Conservation (phyloP, 768 basidiomycete species). For the Clitopilus hobsonii region DNA sequence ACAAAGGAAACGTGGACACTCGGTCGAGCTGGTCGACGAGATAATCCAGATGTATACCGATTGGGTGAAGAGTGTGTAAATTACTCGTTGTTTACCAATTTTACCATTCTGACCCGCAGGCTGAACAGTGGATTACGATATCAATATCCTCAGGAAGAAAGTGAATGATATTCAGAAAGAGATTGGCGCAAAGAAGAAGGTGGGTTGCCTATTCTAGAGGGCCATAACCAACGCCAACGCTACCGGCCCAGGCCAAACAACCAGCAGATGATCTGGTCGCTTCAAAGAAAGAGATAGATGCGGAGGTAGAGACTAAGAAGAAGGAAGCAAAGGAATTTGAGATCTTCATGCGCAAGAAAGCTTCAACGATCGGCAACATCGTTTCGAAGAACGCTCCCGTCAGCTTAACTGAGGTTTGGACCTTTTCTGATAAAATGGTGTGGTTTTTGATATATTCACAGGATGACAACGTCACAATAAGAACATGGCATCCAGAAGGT, state of each 20-base stretch:
- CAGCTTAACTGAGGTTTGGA: slow-evolving; percentile 78
- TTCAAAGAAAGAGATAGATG: slow-evolving; percentile 81
- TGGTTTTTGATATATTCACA: slow-evolving; percentile 22
- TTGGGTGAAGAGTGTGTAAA: slow-evolving; percentile 86
- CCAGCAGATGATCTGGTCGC: slow-evolving; percentile 83
- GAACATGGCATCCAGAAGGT: slow-evolving; percentile 84
- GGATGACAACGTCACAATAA: slow-evolving; percentile 86
- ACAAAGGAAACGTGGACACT: slow-evolving; percentile 84
- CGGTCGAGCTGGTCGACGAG: slow-evolving; percentile 92
- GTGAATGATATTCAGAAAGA: slow-evolving; percentile 92
- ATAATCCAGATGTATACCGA: slow-evolving; percentile 87
- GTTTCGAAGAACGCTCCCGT: slow-evolving; percentile 85
- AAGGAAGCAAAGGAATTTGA: slow-evolving; percentile 78
- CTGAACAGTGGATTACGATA: slow-evolving; percentile 77
- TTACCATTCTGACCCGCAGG: not conserved
- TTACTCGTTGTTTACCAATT: not conserved
- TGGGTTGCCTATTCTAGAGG: slow-evolving; percentile 15
- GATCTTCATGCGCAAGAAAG: slow-evolving; percentile 72
- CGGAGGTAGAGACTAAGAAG: slow-evolving; percentile 69
- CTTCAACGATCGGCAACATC: slow-evolving; percentile 84
- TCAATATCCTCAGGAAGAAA: slow-evolving; percentile 71
- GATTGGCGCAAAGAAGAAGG: slow-evolving; percentile 93
- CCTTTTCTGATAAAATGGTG: not conserved
- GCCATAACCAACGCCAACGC: not conserved
- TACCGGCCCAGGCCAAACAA: slow-evolving; percentile 71